Evolutionary conservation across 2,329 filamentous ascomycete genomes (phyloP).

Genomic region (Lachnellula arida): DNA sequence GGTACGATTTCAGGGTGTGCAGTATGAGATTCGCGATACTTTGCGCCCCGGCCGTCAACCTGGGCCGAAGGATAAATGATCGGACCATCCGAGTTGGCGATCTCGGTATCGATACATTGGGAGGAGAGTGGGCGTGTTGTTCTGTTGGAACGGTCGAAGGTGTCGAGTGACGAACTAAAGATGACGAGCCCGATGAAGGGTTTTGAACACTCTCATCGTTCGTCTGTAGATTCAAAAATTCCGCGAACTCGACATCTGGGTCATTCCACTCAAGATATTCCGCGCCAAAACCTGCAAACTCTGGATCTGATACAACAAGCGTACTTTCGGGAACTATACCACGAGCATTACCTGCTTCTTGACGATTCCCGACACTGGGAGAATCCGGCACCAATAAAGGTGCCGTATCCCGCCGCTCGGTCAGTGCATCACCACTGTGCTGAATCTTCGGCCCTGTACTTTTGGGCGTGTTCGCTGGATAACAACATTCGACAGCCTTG

Average conservation of each 20-base stretch:
- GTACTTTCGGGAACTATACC: constrained; percentile 14
- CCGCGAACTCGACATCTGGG: constrained; percentile 19
- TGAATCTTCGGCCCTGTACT: constrained; percentile 5
- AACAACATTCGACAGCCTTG: constrained; percentile 35
- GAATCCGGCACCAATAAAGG: constrained; percentile 4
- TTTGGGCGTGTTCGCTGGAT: constrained; percentile 26
- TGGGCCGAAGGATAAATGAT: constrained; percentile 29
- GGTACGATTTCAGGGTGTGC: constrained; percentile 40
- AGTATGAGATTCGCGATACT: constrained; percentile 35
- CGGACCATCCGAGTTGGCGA: constrained; percentile 21
- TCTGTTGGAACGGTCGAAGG: constrained; percentile 8
- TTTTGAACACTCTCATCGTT: constrained; percentile 14
- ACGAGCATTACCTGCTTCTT: constrained; percentile 12
- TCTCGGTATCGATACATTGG: constrained; percentile 24
- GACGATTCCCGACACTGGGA: constrained; percentile 6
- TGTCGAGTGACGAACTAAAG: constrained; percentile 16
- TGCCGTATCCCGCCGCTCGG: background rate
- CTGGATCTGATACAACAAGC: constrained; percentile 14
- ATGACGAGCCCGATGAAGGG: constrained; percentile 9
- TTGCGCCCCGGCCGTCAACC: constrained; percentile 26
- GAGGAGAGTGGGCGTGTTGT: constrained; percentile 13
- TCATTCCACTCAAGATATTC: constrained; percentile 21
- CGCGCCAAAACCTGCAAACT: constrained; percentile 12
- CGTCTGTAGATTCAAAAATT: constrained; percentile 18
- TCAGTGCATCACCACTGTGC: constrained; percentile 7